These are phyloP conservation scores for Parathielavia appendiculata DNA, from an alignment of 495 filamentous ascomycete genomes.

Conservation along the genomic window DNA sequence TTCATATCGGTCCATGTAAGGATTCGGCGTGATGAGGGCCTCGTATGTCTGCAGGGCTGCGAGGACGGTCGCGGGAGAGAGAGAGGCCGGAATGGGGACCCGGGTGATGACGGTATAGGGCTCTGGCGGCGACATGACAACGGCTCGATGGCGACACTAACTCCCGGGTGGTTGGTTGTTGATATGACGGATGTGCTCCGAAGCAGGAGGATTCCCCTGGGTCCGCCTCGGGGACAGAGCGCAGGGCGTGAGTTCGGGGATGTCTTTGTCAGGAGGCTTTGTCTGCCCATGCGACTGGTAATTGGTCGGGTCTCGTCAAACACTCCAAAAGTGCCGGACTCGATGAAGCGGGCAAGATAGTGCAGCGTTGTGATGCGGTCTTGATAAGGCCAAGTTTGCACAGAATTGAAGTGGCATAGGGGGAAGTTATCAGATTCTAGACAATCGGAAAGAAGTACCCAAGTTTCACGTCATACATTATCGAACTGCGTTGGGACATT, in stretches of 20 bases:
- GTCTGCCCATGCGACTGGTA: not conserved
- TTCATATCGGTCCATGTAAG: conserved; percentile 28
- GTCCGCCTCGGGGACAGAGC: not conserved
- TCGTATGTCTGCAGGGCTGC: conserved; percentile 31
- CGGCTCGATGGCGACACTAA: not conserved
- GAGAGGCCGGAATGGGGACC: conserved; percentile 32
- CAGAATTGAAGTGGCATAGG: too few species aligned
- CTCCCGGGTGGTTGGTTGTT: not conserved
- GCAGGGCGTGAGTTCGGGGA: too few species aligned
- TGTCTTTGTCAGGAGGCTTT: conserved; percentile 1
- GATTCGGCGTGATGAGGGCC: conserved; percentile 37
- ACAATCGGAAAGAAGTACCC: too few species aligned
- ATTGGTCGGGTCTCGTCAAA: not conserved
- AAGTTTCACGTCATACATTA: not conserved
- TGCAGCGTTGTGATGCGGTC: too few species aligned
- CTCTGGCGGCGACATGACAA: conserved; percentile 15
- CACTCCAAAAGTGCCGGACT: not conserved
- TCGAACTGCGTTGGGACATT: not conserved
- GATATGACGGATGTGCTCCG: not conserved
- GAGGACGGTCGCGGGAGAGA: conserved; percentile 28
- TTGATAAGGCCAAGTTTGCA: too few species aligned
- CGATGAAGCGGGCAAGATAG: too few species aligned
- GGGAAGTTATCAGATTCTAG: not conserved
- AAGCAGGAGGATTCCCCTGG: not conserved
- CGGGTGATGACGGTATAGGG: conserved; percentile 29